Conservation (phyloP, 208 protist species). For the Trypanosoma melophagium region DNA sequence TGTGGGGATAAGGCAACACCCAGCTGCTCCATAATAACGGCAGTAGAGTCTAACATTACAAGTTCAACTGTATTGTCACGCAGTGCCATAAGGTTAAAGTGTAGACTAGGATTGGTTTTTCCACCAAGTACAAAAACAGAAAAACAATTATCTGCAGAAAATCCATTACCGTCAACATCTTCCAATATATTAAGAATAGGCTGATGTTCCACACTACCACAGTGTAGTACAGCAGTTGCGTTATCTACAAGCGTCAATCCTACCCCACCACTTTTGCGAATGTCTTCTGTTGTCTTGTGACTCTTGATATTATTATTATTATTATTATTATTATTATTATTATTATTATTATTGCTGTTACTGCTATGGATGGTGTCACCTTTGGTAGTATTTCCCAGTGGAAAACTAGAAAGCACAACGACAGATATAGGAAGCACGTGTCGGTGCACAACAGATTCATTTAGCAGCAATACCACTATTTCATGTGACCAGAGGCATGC, state of each 20-base stretch:
- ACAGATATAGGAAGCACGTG: conserved; percentile 4
- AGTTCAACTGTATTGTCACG: conserved; percentile 6
- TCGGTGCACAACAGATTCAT: neutral
- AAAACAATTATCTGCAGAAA: conserved; percentile 9
- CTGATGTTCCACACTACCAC: neutral
- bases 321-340: too few relatives aligned
- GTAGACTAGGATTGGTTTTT: neutral
- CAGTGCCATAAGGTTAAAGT: conserved; percentile 16
- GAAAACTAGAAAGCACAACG: conserved; percentile 24
- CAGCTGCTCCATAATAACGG: conserved; percentile 15
- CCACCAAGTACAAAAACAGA: neutral
- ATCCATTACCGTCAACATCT: conserved; percentile 9
- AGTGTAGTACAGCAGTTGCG: conserved; percentile 5
- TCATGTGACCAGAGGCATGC: conserved; percentile 27
- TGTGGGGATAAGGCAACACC: conserved; percentile 9
- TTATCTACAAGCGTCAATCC: conserved; percentile 16
- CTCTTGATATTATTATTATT: too few relatives aligned
- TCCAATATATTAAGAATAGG: conserved; percentile 6
- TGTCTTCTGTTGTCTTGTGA: too few relatives aligned
- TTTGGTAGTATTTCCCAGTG: too few relatives aligned
- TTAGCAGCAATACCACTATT: conserved; percentile 16
- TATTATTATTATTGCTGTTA: neutral
- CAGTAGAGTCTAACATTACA: neutral
- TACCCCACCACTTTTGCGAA: neutral
- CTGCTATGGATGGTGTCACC: neutral